Evolutionary conservation across 257 asterid genomes (phyloP).

Genomic region (Craterostigma plantagineum): DNA sequence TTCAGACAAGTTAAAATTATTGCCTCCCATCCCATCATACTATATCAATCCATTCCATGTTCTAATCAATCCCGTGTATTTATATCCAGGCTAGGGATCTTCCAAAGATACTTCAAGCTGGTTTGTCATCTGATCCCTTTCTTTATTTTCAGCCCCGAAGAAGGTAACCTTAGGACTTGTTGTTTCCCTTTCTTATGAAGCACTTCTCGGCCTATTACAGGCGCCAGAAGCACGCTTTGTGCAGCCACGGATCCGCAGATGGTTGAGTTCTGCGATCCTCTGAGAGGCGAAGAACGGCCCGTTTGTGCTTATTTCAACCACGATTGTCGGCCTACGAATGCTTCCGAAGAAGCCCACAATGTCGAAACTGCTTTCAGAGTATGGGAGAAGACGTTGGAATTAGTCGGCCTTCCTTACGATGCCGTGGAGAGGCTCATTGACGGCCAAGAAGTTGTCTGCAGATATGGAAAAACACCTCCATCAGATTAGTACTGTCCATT

Average conservation of each 20-base stretch:
- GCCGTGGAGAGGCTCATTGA: constrained; percentile 72
- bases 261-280: constrained; percentile 59
- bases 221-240: constrained; percentile 83
- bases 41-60: background rate
- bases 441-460: constrained; percentile 57
- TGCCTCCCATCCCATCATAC: too few relatives aligned
- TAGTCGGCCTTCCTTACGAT: constrained; percentile 74
- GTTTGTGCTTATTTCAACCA: constrained; percentile 78
- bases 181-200: too few relatives aligned
- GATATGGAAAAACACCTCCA: constrained; percentile 12
- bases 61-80: constrained; percentile 1
- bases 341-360: constrained; percentile 83
- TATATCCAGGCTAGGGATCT: constrained; percentile 87
- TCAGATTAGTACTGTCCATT: background rate
- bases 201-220: constrained; percentile 26
- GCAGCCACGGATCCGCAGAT: constrained; percentile 94
- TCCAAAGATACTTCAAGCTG: constrained; percentile 69
- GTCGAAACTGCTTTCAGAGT: constrained; percentile 48
- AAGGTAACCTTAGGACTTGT: constrained; percentile 28
- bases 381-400: constrained; percentile 73
- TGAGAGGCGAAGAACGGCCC: constrained; percentile 90
- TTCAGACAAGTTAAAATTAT: constrained; percentile 1
- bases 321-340: constrained; percentile 84
- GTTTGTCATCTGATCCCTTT: constrained; percentile 65
- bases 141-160: constrained; percentile 77